Conservation (phyloP, 495 filamentous ascomycete genomes). For the Penicillium nucicola region DNA sequence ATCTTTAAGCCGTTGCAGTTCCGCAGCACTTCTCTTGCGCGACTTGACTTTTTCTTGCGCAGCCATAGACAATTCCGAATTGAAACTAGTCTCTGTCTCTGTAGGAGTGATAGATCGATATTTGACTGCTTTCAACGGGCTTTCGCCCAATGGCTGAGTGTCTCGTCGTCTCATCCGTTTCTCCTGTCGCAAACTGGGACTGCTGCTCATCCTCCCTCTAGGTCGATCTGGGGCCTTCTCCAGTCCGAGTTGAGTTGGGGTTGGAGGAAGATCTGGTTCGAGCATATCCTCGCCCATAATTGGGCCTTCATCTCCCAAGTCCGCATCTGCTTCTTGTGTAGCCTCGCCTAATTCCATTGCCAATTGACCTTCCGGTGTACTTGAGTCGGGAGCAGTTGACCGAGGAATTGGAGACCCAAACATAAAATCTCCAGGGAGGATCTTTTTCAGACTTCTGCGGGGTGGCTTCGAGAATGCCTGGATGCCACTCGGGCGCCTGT, state of each 20-base stretch:
- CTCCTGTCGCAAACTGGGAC: slow-evolving; percentile 35
- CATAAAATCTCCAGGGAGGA: slow-evolving; percentile 41
- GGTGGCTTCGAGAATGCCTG: slow-evolving; percentile 42
- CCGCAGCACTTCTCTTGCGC: slow-evolving; percentile 27
- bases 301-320: slow-evolving; percentile 18
- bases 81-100: not conserved
- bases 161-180: slow-evolving; percentile 27
- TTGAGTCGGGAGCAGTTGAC: slow-evolving; percentile 18
- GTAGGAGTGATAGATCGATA: slow-evolving; percentile 14
- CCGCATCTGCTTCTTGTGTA: slow-evolving; percentile 21
- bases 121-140: slow-evolving; percentile 31
- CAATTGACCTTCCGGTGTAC: slow-evolving; percentile 41
- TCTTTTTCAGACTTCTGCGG: slow-evolving; percentile 37
- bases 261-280: slow-evolving; percentile 70
- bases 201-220: slow-evolving; percentile 40
- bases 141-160: slow-evolving; percentile 19
- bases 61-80: slow-evolving; percentile 18
- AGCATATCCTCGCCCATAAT: slow-evolving; percentile 39
- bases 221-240: slow-evolving; percentile 39
- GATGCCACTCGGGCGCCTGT: slow-evolving; percentile 30
- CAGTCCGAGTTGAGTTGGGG: slow-evolving; percentile 59
- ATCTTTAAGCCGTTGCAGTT: slow-evolving; percentile 31
- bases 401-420: slow-evolving; percentile 37
- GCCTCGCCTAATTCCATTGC: slow-evolving; percentile 37
- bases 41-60: slow-evolving; percentile 29